phyloP scores from a whole-genome alignment of 2,329 filamentous ascomycete species.

The Triangularia setosa region DNA sequence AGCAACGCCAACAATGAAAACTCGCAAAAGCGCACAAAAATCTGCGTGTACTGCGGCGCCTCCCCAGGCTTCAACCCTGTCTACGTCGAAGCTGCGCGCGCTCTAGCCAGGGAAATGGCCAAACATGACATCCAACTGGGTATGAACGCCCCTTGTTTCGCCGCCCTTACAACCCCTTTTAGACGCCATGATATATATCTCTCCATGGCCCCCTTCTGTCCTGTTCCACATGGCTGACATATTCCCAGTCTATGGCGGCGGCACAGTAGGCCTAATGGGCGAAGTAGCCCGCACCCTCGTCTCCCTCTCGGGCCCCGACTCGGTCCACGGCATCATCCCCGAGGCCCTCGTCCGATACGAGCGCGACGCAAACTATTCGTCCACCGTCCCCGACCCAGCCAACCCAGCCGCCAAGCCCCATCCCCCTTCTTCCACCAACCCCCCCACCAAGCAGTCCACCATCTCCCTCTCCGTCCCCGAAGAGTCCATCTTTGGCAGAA shows the following conservation, averaged over 20 bases:
- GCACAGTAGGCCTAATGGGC: constrained; percentile 93
- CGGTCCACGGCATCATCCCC: constrained; percentile 93
- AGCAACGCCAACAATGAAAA: constrained; percentile 26
- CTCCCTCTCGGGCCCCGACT: constrained; percentile 69
- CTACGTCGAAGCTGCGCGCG: constrained; percentile 74
- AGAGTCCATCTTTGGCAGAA: constrained; percentile 67
- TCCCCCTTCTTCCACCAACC: not conserved
- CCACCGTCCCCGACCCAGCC: constrained; percentile 36
- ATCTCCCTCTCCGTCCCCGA: constrained; percentile 54
- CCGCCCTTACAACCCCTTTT: no score
- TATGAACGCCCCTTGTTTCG: no score
- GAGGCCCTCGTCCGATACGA: constrained; percentile 78
- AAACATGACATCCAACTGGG: constrained; percentile 69
- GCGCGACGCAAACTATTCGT: constrained; percentile 55
- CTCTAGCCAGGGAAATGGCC: constrained; percentile 71
- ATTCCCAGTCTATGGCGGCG: constrained; percentile 76
- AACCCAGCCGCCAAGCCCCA: not conserved
- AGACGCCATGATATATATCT: no score
- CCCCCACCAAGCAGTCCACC: not conserved
- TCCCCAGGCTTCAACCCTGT: constrained; percentile 66
- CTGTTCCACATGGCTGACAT: no score
- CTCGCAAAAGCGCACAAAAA: constrained; percentile 50
- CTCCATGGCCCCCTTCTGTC: no score
- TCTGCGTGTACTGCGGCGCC: constrained; percentile 94
- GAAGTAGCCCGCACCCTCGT: constrained; percentile 85